These are phyloP conservation scores for Pseudogymnoascus sp. DNA, from an alignment of 2,329 filamentous ascomycete species.

Conservation along the genomic window DNA sequence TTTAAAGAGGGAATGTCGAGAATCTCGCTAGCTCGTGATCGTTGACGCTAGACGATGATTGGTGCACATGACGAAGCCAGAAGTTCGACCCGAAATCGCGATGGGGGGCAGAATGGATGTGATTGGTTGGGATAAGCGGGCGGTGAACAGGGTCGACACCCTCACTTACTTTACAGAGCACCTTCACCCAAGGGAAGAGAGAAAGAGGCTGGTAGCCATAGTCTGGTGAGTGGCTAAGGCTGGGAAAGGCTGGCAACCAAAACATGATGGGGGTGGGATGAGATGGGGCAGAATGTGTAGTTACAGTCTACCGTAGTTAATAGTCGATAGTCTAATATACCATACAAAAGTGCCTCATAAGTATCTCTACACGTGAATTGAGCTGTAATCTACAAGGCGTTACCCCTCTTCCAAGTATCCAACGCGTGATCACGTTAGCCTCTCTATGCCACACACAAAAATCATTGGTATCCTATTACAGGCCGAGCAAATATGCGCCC, in stretches of 20 bases:
- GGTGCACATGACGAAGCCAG: constrained; percentile 8
- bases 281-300: neutral
- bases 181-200: neutral
- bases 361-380: neutral
- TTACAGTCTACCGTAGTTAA: neutral
- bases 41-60: constrained; percentile 3
- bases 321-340: neutral
- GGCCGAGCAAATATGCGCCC: neutral
- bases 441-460: neutral
- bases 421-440: constrained; percentile 7
- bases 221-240: neutral
- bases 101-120: neutral
- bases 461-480: neutral
- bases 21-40: constrained; percentile 9
- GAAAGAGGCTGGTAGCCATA: neutral
- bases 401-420: constrained; percentile 5
- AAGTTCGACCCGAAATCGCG: neutral
- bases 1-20: constrained; percentile 7
- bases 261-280: neutral
- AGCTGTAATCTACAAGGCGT: neutral
- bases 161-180: neutral
- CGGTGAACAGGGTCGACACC: neutral
- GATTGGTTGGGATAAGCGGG: neutral
- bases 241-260: neutral
- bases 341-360: neutral